Conservation (phyloP, 2,329 filamentous ascomycete genomes). For the Cytospora piceicola region DNA sequence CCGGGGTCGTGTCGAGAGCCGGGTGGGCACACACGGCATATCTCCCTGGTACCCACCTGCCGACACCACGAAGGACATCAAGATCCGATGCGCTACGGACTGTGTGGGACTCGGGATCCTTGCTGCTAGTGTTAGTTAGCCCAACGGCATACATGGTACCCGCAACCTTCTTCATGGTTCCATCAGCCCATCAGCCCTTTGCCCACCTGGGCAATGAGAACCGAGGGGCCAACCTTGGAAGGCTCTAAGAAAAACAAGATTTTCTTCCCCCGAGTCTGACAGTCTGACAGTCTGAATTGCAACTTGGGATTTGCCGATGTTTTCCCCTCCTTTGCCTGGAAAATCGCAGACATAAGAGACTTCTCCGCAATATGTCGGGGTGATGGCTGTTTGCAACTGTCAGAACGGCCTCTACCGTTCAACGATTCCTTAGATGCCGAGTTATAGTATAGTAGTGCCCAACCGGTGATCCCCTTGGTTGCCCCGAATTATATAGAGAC, state of each 20-base stretch:
- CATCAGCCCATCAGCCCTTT: conserved; percentile 16
- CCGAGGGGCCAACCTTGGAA: conserved; percentile 13
- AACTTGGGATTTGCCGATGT: neutral
- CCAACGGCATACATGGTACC: conserved; percentile 1
- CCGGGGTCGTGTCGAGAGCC: conserved; percentile 12
- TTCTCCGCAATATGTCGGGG: neutral
- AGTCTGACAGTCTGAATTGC: neutral
- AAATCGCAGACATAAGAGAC: neutral
- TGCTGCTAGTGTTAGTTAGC: conserved; percentile 2
- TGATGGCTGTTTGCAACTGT: neutral
- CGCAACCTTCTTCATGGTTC: conserved; percentile 12
- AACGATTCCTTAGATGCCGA: conserved; percentile 6
- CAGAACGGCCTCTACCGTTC: conserved; percentile 11
- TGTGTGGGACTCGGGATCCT: conserved; percentile 9
- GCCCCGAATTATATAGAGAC: conserved; percentile 8
- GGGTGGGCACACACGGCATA: conserved; percentile 16
- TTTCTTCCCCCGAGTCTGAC: conserved; percentile 9
- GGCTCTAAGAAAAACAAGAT: conserved; percentile 20
- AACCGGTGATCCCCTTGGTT: conserved; percentile 10
- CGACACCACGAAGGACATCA: conserved; percentile 12
- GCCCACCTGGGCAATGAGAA: conserved; percentile 20
- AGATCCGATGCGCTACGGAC: conserved; percentile 17
- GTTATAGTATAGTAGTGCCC: conserved; percentile 12
- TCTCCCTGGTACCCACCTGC: conserved; percentile 13
- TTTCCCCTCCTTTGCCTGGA: neutral